These are phyloP conservation scores for Ceratocystis alfenasii DNA, from an alignment of 2,329 filamentous ascomycete species.

Conservation along the genomic window DNA sequence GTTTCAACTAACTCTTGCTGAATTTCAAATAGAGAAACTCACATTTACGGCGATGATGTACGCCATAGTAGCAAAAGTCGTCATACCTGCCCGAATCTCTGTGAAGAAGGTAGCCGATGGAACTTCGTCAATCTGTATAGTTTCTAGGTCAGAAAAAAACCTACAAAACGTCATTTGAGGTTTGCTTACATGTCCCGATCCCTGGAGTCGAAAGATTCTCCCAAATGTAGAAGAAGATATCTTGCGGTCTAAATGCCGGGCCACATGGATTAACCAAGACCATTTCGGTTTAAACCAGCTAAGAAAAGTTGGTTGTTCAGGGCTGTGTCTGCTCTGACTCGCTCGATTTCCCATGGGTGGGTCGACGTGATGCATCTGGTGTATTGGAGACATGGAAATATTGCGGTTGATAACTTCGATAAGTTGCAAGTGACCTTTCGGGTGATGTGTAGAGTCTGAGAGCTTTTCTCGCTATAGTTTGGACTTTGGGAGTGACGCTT, in stretches of 20 bases:
- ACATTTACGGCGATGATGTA: constrained; percentile 71
- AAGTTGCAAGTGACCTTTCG: neutral
- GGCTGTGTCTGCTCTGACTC: neutral
- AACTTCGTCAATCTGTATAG: constrained; percentile 50
- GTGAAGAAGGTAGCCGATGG: constrained; percentile 59
- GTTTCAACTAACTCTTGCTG: neutral
- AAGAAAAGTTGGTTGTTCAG: constrained; percentile 14
- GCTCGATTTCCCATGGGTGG: constrained; percentile 12
- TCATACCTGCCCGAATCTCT: constrained; percentile 66
- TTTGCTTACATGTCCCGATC: constrained; percentile 49
- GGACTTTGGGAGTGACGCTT: too few species aligned
- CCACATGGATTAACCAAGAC: constrained; percentile 12
- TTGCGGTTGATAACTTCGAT: neutral
- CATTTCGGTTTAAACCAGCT: constrained; percentile 19
- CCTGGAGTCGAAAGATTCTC: constrained; percentile 51
- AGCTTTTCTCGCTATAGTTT: neutral
- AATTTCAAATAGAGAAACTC: constrained; percentile 24
- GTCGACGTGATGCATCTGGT: constrained; percentile 21
- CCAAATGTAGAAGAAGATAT: constrained; percentile 36
- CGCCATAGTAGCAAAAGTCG: constrained; percentile 71
- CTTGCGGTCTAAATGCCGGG: constrained; percentile 25
- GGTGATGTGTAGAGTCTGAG: neutral
- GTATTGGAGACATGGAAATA: constrained; percentile 5
- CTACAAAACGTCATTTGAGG: neutral
- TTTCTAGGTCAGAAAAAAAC: neutral